phyloP scores from a whole-genome alignment of 139 green algal genomes.

The Deuterostichococcus epilithicus region DNA sequence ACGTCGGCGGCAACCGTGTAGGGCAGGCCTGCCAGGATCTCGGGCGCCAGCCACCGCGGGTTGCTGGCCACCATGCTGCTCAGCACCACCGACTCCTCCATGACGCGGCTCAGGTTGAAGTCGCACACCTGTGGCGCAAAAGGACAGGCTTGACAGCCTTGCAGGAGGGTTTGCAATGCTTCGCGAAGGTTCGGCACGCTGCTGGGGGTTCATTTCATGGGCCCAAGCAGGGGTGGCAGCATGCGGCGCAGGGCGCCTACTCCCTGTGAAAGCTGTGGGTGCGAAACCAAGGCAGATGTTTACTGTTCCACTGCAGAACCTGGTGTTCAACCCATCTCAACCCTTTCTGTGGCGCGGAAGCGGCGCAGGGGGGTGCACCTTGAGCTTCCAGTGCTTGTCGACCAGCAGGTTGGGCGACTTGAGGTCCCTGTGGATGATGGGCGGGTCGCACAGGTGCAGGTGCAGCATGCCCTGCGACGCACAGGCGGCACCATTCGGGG shows the following conservation, averaged over 20 bases:
- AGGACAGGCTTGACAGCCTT: background rate
- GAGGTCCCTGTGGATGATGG: constrained; percentile 62
- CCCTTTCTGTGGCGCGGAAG: background rate
- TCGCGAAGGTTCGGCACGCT: no score
- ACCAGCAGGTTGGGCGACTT: constrained; percentile 66
- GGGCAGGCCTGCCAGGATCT: constrained; percentile 46
- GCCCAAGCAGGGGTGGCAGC: no score
- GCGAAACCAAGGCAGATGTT: background rate
- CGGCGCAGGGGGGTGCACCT: constrained; percentile 30
- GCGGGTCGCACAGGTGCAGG: constrained; percentile 46
- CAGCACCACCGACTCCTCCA: constrained; percentile 46
- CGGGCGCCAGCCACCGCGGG: constrained; percentile 57
- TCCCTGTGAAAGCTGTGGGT: background rate
- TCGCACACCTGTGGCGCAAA: constrained; percentile 32
- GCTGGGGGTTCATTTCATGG: no score
- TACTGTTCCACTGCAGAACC: background rate
- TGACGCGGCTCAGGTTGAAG: constrained; percentile 58
- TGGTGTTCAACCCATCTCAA: background rate
- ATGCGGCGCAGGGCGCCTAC: no score
- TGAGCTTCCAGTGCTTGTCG: constrained; percentile 52
- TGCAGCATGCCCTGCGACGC: constrained; percentile 63
- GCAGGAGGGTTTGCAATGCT: background rate
- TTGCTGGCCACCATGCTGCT: constrained; percentile 53
- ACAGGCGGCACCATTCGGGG: constrained; percentile 45
- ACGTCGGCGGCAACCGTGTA: constrained; percentile 48